phyloP scores from a whole-genome alignment of 495 filamentous ascomycete species.

The Lasiosphaeriaceae sp. region DNA sequence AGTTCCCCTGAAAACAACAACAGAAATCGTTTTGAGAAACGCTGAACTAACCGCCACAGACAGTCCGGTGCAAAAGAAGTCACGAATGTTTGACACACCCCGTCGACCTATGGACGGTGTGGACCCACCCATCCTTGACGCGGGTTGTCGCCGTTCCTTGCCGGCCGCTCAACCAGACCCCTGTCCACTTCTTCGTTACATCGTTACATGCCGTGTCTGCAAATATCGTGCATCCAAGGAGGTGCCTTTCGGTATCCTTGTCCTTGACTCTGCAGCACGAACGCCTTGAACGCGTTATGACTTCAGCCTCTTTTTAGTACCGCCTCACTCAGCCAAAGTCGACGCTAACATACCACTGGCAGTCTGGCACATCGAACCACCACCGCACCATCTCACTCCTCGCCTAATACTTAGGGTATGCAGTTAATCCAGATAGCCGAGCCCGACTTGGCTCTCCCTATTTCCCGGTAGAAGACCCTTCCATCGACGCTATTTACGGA shows the following conservation, averaged over 20 bases:
- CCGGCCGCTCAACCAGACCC: no score
- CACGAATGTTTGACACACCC: not conserved
- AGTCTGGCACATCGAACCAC: no score
- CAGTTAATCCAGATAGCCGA: not conserved
- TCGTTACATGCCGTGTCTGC: slow-evolving; percentile 12
- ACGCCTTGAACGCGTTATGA: not conserved
- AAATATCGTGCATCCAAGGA: slow-evolving; percentile 11
- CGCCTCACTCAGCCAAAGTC: not conserved
- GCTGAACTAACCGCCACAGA: no score
- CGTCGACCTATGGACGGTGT: no score
- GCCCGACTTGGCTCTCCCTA: not conserved
- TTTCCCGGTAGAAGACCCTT: not conserved
- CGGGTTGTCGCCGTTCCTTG: no score
- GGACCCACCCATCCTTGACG: no score
- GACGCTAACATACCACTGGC: no score
- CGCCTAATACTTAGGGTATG: no score
- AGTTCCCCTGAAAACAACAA: no score
- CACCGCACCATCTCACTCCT: no score
- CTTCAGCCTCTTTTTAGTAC: slow-evolving; percentile 2
- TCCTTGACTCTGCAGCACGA: not conserved
- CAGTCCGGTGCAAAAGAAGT: no score
- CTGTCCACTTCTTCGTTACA: not conserved
- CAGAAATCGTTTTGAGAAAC: no score
- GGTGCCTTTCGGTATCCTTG: not conserved
- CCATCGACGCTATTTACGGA: slow-evolving; percentile 9